Base-by-base conservation (phyloP, 495 filamentous ascomycete genomes). In the Penicillium cinerascens region DNA sequence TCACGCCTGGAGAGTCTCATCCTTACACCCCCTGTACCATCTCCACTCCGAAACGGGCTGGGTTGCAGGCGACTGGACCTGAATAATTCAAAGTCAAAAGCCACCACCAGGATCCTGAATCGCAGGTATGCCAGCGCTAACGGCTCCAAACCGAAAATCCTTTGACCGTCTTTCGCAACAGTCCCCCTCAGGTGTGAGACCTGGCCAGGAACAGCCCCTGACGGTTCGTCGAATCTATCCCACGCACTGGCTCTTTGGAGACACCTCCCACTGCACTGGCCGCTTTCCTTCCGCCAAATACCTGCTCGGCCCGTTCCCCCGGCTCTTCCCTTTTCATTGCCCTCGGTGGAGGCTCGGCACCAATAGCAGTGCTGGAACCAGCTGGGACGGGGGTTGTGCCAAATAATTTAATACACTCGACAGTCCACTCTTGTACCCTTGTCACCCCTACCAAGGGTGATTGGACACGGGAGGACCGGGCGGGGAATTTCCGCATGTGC, bases 291-390 rank as follows among this genome's bases (percentile, higher is more conserved):
- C 40, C 52, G 62, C 59, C 43, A 40, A 63, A 54, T 50, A 39
- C 54, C 54, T 49, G 48, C 51, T 58, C 63, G 63, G 63, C 59
- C 63, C 63, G 63, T 63, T 51, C 63, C 62, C 57, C 60, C 54
- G 49, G 63, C 44, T 57, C 58, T 54, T 59, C 49, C 53, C 50
- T 54, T 54, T 52, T 49, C 40, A 47, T 51, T 29, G 42, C 46
- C 37, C 18, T 42, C 42, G 33, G 51, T 54, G 59, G 52, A 18
- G 18, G 37, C 37, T 18, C 3, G 47, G 23, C 52, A 21, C 51
- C 52, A 56, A 54, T 52, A 41, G 41, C 51, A 57, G 42, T 35
- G 27, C 26, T 26, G 23, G 27, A 6, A 8, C 18, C 18, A 39
- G 37, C 37, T 39, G 1, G 18, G n/a, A 39, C n/a, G 9, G 37